Percentiles rank a stretch among this genome's conserved stretches.
Evolutionary conservation across 2,329 filamentous ascomycete species (phyloP).

Genomic region (Dryadomyces sulphureus): DNA sequence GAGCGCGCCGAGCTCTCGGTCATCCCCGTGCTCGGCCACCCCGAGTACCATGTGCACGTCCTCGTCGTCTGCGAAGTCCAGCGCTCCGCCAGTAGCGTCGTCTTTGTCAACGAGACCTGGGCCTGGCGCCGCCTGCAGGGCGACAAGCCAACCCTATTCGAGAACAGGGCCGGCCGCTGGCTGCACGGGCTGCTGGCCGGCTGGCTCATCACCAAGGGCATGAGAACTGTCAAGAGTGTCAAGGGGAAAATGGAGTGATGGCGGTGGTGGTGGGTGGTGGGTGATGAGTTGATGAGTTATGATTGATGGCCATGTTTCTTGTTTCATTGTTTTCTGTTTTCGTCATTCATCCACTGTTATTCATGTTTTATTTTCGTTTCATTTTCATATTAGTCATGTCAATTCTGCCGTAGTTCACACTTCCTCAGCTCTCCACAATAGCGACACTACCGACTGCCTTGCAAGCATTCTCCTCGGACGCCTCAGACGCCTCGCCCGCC

Average conservation of each 20-base stretch:
- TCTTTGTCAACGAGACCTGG: slow-evolving; percentile 25
- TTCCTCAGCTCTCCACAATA: no score
- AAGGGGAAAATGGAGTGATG: slow-evolving; percentile 1
- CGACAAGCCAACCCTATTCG: slow-evolving; percentile 17
- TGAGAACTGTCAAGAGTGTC: slow-evolving; percentile 1
- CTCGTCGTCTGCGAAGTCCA: slow-evolving; percentile 15
- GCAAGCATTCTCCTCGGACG: not conserved
- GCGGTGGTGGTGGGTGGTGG: no score
- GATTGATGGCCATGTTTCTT: not conserved
- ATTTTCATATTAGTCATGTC: no score
- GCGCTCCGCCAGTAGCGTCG: slow-evolving; percentile 7
- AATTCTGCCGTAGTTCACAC: no score
- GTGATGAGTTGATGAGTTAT: not conserved
- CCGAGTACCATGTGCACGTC: slow-evolving; percentile 13
- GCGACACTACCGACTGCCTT: no score
- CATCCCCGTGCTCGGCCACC: slow-evolving; percentile 14
- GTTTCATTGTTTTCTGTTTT: not conserved
- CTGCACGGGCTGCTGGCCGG: slow-evolving; percentile 13
- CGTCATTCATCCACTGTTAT: not conserved
- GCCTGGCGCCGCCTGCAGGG: slow-evolving; percentile 18
- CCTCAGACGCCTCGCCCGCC: not conserved
- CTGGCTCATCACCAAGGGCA: slow-evolving; percentile 9
- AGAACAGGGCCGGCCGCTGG: slow-evolving; percentile 16
- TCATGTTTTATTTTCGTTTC: no score
- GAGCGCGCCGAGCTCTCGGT: slow-evolving; percentile 17